Percentiles rank a stretch among this genome's conserved stretches.
These are phyloP conservation scores for Verruconis gallopava DNA, from an alignment of 2,329 filamentous ascomycete genomes.

Conservation along the genomic window DNA sequence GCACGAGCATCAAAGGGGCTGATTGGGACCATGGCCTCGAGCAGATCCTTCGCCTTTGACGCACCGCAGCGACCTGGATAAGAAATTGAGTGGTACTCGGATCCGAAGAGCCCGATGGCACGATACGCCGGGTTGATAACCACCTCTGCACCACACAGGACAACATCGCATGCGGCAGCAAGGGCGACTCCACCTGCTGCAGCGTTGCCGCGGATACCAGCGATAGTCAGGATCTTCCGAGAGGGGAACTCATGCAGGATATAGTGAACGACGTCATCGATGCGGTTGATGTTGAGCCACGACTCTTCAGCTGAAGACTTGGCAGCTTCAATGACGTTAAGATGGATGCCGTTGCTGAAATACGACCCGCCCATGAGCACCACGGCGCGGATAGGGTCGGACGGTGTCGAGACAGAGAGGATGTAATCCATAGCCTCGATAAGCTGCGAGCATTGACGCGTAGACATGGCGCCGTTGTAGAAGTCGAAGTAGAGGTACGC, in stretches of 20 bases:
- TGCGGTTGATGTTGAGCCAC: conserved; percentile 33
- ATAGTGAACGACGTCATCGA: conserved; percentile 29
- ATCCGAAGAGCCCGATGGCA: conserved; percentile 22
- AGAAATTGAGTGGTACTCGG: conserved; percentile 30
- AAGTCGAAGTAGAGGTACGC: conserved; percentile 32
- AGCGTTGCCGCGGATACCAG: conserved; percentile 29
- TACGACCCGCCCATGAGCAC: conserved; percentile 31
- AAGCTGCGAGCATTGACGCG: conserved; percentile 25
- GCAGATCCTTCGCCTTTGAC: conserved; percentile 18
- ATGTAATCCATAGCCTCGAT: conserved; percentile 26
- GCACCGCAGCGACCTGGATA: conserved; percentile 27
- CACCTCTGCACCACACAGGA: conserved; percentile 26
- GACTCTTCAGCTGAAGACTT: conserved; percentile 26
- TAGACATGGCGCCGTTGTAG: conserved; percentile 34
- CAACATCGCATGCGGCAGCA: conserved; percentile 23
- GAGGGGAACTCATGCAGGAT: conserved; percentile 26
- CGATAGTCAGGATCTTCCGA: conserved; percentile 25
- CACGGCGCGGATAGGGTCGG: conserved; percentile 21
- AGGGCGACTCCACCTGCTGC: conserved; percentile 32
- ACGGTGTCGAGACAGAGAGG: conserved; percentile 17
- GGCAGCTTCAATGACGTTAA: conserved; percentile 32
- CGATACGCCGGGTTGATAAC: conserved; percentile 32
- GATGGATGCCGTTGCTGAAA: conserved; percentile 32
- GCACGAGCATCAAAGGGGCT: conserved; percentile 25
- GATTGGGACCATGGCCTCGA: conserved; percentile 28